Conservation (phyloP, 1,284 basidiomycete species). For the Cystobasidium slooffiae region DNA sequence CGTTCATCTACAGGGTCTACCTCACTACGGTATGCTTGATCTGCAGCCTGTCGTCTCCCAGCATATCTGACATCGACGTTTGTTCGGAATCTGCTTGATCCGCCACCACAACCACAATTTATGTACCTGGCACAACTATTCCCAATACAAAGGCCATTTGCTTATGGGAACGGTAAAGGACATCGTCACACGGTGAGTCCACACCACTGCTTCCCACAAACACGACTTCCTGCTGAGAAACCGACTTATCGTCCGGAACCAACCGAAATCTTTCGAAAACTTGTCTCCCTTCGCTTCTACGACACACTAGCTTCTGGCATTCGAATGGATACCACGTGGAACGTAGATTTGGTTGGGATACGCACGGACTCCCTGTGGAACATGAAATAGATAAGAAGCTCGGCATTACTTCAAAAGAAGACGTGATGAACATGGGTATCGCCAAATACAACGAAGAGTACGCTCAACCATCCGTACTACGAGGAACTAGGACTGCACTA, state of each 20-base stretch:
- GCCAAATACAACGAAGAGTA: slow-evolving; percentile 92
- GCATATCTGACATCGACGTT: not conserved
- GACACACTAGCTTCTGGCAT: slow-evolving; percentile 64
- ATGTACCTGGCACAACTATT: slow-evolving; percentile 43
- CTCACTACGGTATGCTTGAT: slow-evolving; percentile 76
- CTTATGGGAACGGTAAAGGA: slow-evolving; percentile 77
- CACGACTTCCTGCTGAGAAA: too few relatives aligned
- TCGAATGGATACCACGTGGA: slow-evolving; percentile 92
- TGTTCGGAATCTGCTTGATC: slow-evolving; percentile 5
- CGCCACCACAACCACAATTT: slow-evolving; percentile 7
- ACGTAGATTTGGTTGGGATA: slow-evolving; percentile 98
- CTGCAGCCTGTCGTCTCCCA: slow-evolving; percentile 44
- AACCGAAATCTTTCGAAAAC: slow-evolving; percentile 61
- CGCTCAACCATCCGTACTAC: not conserved
- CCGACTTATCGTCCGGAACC: slow-evolving; percentile 60
- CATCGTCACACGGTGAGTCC: slow-evolving; percentile 50
- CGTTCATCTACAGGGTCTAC: slow-evolving; percentile 88
- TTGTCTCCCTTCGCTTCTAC: too few relatives aligned
- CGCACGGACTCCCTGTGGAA: slow-evolving; percentile 76
- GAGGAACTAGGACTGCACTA: not conserved
- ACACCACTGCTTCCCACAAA: not conserved
- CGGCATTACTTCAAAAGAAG: slow-evolving; percentile 86
- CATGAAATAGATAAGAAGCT: slow-evolving; percentile 99
- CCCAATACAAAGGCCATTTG: slow-evolving; percentile 66
- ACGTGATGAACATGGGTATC: slow-evolving; percentile 95